Percentiles rank a stretch among this genome's conserved stretches.
phyloP scores from a whole-genome alignment of 495 filamentous ascomycete genomes.

The Parathielavia appendiculata region DNA sequence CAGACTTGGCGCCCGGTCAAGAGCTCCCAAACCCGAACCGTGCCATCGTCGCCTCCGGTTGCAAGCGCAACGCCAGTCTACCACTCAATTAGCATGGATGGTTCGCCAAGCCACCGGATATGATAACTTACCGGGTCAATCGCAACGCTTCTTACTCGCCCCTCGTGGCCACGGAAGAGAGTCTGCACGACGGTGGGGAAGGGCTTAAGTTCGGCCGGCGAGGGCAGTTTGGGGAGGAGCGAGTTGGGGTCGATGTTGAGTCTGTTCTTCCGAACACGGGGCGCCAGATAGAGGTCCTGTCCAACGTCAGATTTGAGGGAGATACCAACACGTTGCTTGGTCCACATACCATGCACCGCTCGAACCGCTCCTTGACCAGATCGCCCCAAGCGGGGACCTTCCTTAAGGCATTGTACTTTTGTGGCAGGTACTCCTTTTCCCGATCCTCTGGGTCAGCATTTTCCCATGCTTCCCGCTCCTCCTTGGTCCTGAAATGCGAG shows the following conservation, averaged over 20 bases:
- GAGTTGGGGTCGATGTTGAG: conserved; percentile 95
- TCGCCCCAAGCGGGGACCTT: conserved; percentile 89
- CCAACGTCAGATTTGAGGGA: not conserved
- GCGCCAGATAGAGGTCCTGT: conserved; percentile 84
- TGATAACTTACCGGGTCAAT: conserved; percentile 42
- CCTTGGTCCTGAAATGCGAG: conserved; percentile 46
- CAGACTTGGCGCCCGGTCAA: conserved; percentile 82
- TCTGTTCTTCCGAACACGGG: conserved; percentile 84
- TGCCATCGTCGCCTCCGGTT: conserved; percentile 91
- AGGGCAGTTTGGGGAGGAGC: conserved; percentile 89
- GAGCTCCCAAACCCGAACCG: conserved; percentile 86
- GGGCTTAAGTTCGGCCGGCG: conserved; percentile 83
- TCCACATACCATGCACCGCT: conserved; percentile 62
- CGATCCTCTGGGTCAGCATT: conserved; percentile 83
- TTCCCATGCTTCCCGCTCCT: conserved; percentile 86
- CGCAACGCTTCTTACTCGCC: conserved; percentile 74
- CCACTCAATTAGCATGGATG: not conserved
- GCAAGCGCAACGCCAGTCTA: conserved; percentile 45
- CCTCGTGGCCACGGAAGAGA: conserved; percentile 81
- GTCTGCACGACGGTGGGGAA: conserved; percentile 87
- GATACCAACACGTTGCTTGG: not conserved
- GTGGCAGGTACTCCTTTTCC: conserved; percentile 81
- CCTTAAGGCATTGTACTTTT: conserved; percentile 72
- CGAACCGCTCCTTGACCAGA: conserved; percentile 92
- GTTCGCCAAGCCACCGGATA: not conserved